These are phyloP conservation scores for Cladosporium colombiae DNA, from an alignment of 2,329 filamentous ascomycete genomes.

Conservation along the genomic window DNA sequence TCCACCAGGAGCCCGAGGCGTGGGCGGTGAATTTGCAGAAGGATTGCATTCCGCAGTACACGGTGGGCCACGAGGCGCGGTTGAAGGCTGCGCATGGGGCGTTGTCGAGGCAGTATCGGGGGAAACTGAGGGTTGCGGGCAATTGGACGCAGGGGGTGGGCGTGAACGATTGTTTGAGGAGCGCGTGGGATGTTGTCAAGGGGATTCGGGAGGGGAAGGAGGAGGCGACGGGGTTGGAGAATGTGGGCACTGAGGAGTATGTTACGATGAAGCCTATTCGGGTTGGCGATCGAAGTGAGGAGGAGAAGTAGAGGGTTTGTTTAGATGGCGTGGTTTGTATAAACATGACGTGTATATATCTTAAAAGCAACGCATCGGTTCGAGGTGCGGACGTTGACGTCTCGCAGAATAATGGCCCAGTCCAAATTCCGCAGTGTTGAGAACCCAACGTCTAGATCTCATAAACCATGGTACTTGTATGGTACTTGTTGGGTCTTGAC, in stretches of 20 bases:
- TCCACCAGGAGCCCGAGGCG: slow-evolving; percentile 63
- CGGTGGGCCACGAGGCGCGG: slow-evolving; percentile 69
- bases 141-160: slow-evolving; percentile 51
- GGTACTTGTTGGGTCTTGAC: too few species aligned
- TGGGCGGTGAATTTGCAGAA: slow-evolving; percentile 61
- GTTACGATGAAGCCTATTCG: slow-evolving; percentile 15
- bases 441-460: too few species aligned
- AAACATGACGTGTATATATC: not conserved
- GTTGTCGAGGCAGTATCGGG: slow-evolving; percentile 58
- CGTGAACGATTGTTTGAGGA: slow-evolving; percentile 55
- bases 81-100: slow-evolving; percentile 60
- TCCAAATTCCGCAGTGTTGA: too few species aligned
- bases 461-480: too few species aligned
- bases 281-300: not conserved
- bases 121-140: slow-evolving; percentile 63
- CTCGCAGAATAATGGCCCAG: too few species aligned
- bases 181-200: slow-evolving; percentile 56
- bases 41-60: slow-evolving; percentile 89
- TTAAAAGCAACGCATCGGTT: not conserved
- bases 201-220: slow-evolving; percentile 39
- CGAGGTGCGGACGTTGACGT: too few species aligned
- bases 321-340: not conserved
- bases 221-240: slow-evolving; percentile 37
- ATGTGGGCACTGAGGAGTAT: slow-evolving; percentile 28
- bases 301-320: not conserved